phyloP scores from a whole-genome alignment of 2,329 filamentous ascomycete species.

The Colletotrichum sp. region DNA sequence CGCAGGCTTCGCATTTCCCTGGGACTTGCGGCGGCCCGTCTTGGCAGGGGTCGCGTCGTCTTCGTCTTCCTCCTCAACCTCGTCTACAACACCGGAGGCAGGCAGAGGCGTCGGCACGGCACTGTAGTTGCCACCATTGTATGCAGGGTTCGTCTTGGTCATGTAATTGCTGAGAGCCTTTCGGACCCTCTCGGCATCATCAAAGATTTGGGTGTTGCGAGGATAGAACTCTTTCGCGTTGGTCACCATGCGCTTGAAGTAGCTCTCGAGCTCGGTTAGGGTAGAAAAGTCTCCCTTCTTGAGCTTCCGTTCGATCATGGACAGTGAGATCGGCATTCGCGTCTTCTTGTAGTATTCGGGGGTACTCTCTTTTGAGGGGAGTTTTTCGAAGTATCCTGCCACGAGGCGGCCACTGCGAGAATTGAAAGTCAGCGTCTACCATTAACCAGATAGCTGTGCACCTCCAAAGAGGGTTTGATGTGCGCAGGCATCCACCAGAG shows the following conservation, averaged over 20 bases:
- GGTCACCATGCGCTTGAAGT: slow-evolving; percentile 84
- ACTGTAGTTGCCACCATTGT: slow-evolving; percentile 67
- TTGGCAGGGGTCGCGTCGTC: slow-evolving; percentile 21
- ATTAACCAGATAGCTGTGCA: background rate
- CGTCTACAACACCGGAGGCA: slow-evolving; percentile 40
- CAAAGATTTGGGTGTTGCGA: slow-evolving; percentile 72
- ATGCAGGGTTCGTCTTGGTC: slow-evolving; percentile 85
- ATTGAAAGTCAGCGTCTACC: background rate
- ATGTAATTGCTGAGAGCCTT: slow-evolving; percentile 89
- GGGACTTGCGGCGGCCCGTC: slow-evolving; percentile 6
- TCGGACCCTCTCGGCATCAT: slow-evolving; percentile 84
- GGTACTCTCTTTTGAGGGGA: slow-evolving; percentile 67
- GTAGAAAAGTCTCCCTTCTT: slow-evolving; percentile 69
- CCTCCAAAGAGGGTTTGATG: background rate
- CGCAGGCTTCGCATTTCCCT: slow-evolving; percentile 13
- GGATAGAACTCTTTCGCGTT: slow-evolving; percentile 88
- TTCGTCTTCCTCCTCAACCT: slow-evolving; percentile 13
- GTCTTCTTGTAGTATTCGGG: slow-evolving; percentile 80
- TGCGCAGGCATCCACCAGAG: background rate
- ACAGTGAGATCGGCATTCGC: slow-evolving; percentile 78
- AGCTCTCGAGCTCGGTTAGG: slow-evolving; percentile 78
- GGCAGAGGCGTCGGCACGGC: slow-evolving; percentile 77
- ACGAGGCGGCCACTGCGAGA: slow-evolving; percentile 70
- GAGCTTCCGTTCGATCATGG: slow-evolving; percentile 78
- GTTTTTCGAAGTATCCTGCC: slow-evolving; percentile 74